Percentiles rank a stretch among this genome's conserved stretches.
phyloP scores from a whole-genome alignment of 148 eudicot species.

The Silene uniflora region DNA sequence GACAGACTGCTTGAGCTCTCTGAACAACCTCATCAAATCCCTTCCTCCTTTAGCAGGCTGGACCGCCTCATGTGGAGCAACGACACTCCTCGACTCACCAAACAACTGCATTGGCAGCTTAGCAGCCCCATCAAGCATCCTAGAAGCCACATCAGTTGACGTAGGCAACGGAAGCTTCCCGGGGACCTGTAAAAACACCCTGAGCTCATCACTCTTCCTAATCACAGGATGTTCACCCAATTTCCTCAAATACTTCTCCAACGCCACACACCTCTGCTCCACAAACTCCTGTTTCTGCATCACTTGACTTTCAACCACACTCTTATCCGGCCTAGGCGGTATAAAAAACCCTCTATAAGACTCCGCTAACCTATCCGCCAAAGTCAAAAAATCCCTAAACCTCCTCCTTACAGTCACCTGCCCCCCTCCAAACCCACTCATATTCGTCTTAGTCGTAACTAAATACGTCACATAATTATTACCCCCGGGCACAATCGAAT shows the following conservation, averaged over 20 bases:
- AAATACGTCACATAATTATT: conserved; percentile 63
- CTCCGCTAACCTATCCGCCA: conserved; percentile 75
- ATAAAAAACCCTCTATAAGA: conserved; percentile 72
- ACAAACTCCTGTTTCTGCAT: conserved; percentile 98
- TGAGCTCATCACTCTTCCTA: conserved; percentile 76
- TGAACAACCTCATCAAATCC: conserved; percentile 80
- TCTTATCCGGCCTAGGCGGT: conserved; percentile 83
- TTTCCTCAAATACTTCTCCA: conserved; percentile 77
- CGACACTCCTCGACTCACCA: conserved; percentile 53
- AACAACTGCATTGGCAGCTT: conserved; percentile 73
- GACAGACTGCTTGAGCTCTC: conserved; percentile 77
- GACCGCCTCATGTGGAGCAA: conserved; percentile 63
- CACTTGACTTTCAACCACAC: conserved; percentile 83
- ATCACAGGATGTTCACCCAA: conserved; percentile 70
- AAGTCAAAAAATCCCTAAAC: conserved; percentile 74
- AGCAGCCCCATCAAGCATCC: conserved; percentile 85
- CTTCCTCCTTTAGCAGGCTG: conserved; percentile 87
- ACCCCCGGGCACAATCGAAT: conserved; percentile 74
- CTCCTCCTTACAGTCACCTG: conserved; percentile 69
- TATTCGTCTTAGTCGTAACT: conserved; percentile 61
- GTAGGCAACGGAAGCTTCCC: conserved; percentile 77
- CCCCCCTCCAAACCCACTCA: conserved; percentile 50
- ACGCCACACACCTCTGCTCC: conserved; percentile 66
- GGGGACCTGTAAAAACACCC: conserved; percentile 74
- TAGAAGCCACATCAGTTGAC: conserved; percentile 64